Evolutionary conservation across 257 asterid species (phyloP).

Genomic region (Eustoma russellianum): DNA sequence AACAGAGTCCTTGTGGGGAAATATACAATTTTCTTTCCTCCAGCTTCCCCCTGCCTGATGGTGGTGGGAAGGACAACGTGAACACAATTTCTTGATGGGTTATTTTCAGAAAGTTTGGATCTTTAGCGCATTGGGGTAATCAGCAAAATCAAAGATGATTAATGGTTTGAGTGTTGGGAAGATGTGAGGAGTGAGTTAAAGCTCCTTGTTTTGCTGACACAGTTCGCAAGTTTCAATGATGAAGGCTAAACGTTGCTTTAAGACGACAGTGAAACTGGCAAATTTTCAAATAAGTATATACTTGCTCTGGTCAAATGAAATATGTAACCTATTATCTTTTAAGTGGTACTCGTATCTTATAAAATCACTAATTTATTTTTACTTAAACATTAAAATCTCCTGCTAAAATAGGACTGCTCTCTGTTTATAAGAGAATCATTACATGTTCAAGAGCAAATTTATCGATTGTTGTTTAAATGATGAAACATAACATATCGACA

Average conservation of each 20-base stretch:
- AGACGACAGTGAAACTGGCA: slow-evolving; percentile 21
- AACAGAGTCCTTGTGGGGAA: not conserved
- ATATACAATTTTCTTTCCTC: slow-evolving; percentile 19
- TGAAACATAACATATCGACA: not conserved
- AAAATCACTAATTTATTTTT: not conserved
- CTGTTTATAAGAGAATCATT: too few species aligned
- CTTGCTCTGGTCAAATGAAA: not conserved
- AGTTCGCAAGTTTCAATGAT: slow-evolving; percentile 20
- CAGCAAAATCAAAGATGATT: too few species aligned
- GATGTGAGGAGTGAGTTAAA: slow-evolving; percentile 16
- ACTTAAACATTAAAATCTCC: not conserved
- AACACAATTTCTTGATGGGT: slow-evolving; percentile 1
- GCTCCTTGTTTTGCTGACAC: slow-evolving; percentile 19
- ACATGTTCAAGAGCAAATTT: too few species aligned
- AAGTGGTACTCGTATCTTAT: too few species aligned
- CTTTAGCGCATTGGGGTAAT: slow-evolving; percentile 6
- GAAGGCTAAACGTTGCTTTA: slow-evolving; percentile 23
- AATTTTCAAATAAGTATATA: slow-evolving; percentile 3
- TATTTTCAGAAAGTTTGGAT: slow-evolving; percentile 16
- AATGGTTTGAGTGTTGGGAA: slow-evolving; percentile 10
- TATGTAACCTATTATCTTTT: too few species aligned
- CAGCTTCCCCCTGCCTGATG: slow-evolving; percentile 30
- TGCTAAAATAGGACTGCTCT: not conserved
- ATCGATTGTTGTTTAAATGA: not conserved
- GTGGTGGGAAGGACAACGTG: slow-evolving; percentile 7